A percentile compares a stretch with the other conserved stretches of the same genome.
Conservation (phyloP, 2,329 filamentous ascomycete genomes). For the Pseudogymnoascus sp. region DNA sequence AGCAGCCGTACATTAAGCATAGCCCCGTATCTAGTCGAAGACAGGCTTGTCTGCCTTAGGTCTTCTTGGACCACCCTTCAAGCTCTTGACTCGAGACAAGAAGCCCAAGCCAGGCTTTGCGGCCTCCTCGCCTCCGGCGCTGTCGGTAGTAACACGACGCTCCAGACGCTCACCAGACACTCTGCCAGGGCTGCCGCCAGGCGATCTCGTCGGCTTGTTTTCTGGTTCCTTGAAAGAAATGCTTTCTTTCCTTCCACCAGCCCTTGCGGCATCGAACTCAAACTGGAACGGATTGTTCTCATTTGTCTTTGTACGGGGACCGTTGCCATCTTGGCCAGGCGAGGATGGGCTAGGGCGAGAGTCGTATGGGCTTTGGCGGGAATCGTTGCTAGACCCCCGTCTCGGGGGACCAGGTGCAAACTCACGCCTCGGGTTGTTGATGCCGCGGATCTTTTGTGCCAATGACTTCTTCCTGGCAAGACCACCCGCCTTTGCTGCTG, state of each 20-base stretch:
- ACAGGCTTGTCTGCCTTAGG: conserved; percentile 22
- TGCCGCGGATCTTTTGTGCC: conserved; percentile 81
- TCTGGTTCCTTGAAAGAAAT: conserved; percentile 39
- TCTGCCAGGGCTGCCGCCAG: conserved; percentile 51
- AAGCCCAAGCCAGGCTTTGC: conserved; percentile 45
- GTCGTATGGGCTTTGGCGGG: conserved; percentile 39
- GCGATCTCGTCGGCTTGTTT: conserved; percentile 33
- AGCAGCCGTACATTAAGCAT: background rate
- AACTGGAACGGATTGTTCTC: conserved; percentile 74
- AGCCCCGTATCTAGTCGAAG: background rate
- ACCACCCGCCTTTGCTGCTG: conserved; percentile 39
- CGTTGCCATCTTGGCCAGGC: conserved; percentile 28
- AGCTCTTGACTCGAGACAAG: conserved; percentile 69
- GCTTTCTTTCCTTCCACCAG: conserved; percentile 47
- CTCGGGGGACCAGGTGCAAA: conserved; percentile 38
- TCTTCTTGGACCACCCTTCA: conserved; percentile 61
- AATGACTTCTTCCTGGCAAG: conserved; percentile 89
- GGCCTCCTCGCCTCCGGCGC: conserved; percentile 33
- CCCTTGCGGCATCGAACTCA: conserved; percentile 50
- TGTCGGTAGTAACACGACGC: conserved; percentile 56
- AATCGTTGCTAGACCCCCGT: conserved; percentile 50
- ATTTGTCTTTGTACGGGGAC: conserved; percentile 28
- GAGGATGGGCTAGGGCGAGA: conserved; percentile 32
- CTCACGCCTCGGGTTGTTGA: conserved; percentile 61
- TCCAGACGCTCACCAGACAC: conserved; percentile 41